Percentiles rank a stretch among this genome's conserved stretches.
Evolutionary conservation across 23 red algal genomes (phyloP).

Genomic region (Pyropia yezoensis): DNA sequence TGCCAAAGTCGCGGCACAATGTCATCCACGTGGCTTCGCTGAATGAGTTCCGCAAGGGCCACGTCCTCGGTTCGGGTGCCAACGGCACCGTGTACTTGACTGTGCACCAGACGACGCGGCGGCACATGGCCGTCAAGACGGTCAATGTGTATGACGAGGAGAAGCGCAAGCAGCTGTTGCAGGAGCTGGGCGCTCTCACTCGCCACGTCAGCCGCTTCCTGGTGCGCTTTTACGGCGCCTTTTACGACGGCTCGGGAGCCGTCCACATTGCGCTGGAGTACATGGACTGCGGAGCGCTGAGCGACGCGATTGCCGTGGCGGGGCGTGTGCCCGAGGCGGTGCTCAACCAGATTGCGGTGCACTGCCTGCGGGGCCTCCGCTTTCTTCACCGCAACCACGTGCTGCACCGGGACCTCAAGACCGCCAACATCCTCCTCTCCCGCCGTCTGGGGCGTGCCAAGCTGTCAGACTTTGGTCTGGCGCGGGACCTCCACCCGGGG

Average conservation of each 20-base stretch:
- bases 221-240: constrained; percentile 73
- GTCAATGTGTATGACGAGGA: constrained; percentile 72
- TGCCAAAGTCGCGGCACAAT: constrained; percentile 47
- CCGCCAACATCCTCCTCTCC: constrained; percentile 65
- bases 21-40: constrained; percentile 48
- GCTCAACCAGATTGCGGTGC: constrained; percentile 36
- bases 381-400: constrained; percentile 60
- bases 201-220: constrained; percentile 63
- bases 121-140: constrained; percentile 55
- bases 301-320: constrained; percentile 28
- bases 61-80: constrained; percentile 35
- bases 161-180: constrained; percentile 48
- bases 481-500: constrained; percentile 35
- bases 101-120: constrained; percentile 18
- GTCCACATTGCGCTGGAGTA: constrained; percentile 68
- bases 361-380: constrained; percentile 55
- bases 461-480: constrained; percentile 75
- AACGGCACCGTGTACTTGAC: constrained; percentile 57
- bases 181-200: constrained; percentile 57
- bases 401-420: constrained; percentile 80
- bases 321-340: constrained; percentile 62
- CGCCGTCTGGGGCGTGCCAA: constrained; percentile 31
- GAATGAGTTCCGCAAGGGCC: constrained; percentile 42
- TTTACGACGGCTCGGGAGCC: constrained; percentile 35
- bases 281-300: constrained; percentile 67